Evolutionary conservation across 192 early-diverging fungal species (phyloP), one percentile per base, ranked within the genome.

Genomic region (Gryganskiella cystojenkinii): DNA sequence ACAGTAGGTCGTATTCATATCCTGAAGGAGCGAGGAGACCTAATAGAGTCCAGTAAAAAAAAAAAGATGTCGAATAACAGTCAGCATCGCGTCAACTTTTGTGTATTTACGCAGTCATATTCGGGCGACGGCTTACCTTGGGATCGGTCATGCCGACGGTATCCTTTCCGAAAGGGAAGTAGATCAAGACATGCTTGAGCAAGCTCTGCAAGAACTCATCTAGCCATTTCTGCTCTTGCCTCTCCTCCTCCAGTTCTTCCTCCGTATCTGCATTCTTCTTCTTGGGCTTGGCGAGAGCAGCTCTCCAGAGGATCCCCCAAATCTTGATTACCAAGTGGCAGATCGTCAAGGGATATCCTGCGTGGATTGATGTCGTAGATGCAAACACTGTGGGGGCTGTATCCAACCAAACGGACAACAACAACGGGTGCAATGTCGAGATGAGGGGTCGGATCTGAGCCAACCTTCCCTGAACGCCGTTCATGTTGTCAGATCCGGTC

Each of bases 391-490:
- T 64, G 10, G 95, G 89, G 3, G 89, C 87, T 30, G 90, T 81
- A 64, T 96, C 95, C 22, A 94, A 69, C 95, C 95, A 96, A 0
- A 89, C 70, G 4, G 92, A 91, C 31, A 92, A 86, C 20, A 96
- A 79, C 47, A 92, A 82, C 20, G 91, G 92, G 52, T 92, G 66
- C 43, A 81, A 84, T 34, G 78, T 87, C 52, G 69, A 71, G 50
- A 87, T 86, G 15, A 71, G 40, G 30, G 78, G 68, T 40, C 54
- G 70, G 19, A 80, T 67, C 31, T 80, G 59, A 3, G 68, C 31
- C 11, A 80, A 40, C n/a, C 78, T 34, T 1, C 56, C 64, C 20
- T 80, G 69, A 11, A 67, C 61, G 56, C 82, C 76, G 22, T 72
- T 69, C 19, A 83, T 34, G 19, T 56, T 50, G 22, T 70, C 58